Conservation (phyloP, 352 stramenopile genomes). For the Globisporangium nodosum region DNA sequence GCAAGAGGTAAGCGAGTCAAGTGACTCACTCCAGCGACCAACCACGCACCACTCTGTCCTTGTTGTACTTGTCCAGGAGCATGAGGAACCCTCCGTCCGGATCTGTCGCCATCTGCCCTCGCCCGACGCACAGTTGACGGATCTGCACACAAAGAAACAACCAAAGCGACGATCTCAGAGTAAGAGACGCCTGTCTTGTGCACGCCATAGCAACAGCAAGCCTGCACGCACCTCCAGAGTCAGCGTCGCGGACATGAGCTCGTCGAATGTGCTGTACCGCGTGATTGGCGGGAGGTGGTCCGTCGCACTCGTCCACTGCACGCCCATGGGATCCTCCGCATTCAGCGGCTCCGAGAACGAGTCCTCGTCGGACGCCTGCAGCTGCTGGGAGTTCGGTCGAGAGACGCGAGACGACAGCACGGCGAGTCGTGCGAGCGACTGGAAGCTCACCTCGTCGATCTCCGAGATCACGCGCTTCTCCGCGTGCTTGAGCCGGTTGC, state of each 20-base stretch:
- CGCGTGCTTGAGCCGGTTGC: constrained; percentile 77
- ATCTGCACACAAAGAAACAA: constrained; percentile 28
- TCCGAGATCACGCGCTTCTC: constrained; percentile 71
- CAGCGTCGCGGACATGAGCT: constrained; percentile 86
- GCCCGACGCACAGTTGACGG: constrained; percentile 70
- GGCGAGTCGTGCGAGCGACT: constrained; percentile 73
- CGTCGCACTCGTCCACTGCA: constrained; percentile 58
- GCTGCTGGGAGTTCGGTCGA: constrained; percentile 52
- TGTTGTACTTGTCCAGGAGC: constrained; percentile 85
- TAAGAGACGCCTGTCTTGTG: no score
- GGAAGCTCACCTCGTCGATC: constrained; percentile 84
- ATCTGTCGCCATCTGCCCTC: constrained; percentile 82
- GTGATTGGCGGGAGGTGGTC: constrained; percentile 81
- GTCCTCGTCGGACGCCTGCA: constrained; percentile 45
- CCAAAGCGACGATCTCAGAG: no score
- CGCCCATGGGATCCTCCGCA: constrained; percentile 70
- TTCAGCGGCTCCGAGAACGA: constrained; percentile 40
- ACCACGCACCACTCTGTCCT: constrained; percentile 45
- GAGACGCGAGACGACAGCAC: constrained; percentile 81
- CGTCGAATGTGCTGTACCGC: constrained; percentile 86
- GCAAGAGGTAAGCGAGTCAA: background rate
- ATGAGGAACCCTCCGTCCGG: constrained; percentile 75
- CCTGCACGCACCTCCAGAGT: constrained; percentile 62
- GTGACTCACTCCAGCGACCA: no score
- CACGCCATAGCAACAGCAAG: background rate